These are phyloP conservation scores for Capsicum baccatum DNA, from an alignment of 257 asterid species.

Conservation along the genomic window DNA sequence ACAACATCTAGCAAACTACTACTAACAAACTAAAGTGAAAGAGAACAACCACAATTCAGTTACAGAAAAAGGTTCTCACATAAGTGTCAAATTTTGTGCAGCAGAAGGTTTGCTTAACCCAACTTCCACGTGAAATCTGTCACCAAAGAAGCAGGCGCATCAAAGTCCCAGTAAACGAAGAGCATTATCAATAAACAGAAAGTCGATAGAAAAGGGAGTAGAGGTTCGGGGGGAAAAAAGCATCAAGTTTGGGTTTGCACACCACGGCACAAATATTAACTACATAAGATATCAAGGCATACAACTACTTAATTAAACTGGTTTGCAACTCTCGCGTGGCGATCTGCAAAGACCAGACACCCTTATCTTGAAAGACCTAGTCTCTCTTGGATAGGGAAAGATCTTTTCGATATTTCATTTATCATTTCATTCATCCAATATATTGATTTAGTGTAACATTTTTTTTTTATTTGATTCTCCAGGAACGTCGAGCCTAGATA, in stretches of 20 bases:
- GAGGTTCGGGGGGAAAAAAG: background rate
- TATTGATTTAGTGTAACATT: background rate
- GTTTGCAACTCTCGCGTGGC: conserved; percentile 14
- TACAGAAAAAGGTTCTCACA: conserved; percentile 17
- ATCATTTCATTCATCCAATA: background rate
- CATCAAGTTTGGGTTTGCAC: background rate
- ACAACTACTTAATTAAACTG: background rate
- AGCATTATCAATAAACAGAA: background rate
- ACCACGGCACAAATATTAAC: background rate
- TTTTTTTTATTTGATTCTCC: background rate
- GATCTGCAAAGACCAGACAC: background rate
- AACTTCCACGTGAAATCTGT: conserved; percentile 1
- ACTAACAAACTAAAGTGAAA: background rate
- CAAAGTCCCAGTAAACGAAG: background rate
- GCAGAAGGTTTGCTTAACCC: background rate
- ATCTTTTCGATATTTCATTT: background rate
- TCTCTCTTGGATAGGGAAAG: background rate
- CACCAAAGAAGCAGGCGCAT: conserved; percentile 11
- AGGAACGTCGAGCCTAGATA: background rate
- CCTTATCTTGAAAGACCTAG: background rate
- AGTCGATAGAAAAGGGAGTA: background rate
- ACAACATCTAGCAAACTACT: background rate
- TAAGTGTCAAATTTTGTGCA: background rate
- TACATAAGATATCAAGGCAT: background rate
- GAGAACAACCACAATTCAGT: background rate